Evolutionary conservation across 192 early-diverging fungal genomes (phyloP).

Genomic region (Polychytrium aggregatum): DNA sequence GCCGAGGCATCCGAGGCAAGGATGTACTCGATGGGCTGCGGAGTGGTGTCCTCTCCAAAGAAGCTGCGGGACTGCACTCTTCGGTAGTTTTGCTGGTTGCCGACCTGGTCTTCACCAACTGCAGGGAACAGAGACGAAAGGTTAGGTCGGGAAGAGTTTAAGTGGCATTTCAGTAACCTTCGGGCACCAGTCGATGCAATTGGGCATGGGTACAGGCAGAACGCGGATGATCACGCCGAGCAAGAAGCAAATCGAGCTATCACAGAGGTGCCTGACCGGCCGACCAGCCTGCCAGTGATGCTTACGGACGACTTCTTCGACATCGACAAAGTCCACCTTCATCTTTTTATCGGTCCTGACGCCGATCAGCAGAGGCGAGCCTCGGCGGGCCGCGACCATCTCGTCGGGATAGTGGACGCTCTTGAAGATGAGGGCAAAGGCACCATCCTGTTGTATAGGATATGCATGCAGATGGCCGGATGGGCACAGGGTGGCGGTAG

Average conservation of each 20-base stretch:
- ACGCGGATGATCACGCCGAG: too few relatives aligned
- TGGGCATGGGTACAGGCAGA: too few relatives aligned
- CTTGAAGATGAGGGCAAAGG: constrained; percentile 52
- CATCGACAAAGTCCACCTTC: constrained; percentile 57
- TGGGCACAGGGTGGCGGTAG: too few relatives aligned
- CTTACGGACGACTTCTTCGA: too few relatives aligned
- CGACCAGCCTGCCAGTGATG: too few relatives aligned
- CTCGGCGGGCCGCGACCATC: constrained; percentile 43
- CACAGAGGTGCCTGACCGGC: too few relatives aligned
- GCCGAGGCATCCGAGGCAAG: constrained; percentile 52
- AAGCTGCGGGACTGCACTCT: constrained; percentile 44
- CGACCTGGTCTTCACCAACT: too few relatives aligned
- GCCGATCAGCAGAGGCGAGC: constrained; percentile 54
- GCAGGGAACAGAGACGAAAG: neutral
- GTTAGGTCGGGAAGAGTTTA: too few relatives aligned
- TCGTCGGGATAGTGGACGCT: constrained; percentile 46
- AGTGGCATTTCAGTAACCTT: too few relatives aligned
- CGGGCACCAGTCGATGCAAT: too few relatives aligned
- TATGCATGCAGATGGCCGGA: neutral
- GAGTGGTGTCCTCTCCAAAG: constrained; percentile 42
- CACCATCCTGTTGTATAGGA: constrained; percentile 46
- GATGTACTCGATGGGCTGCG: constrained; percentile 49
- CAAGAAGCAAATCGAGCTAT: too few relatives aligned
- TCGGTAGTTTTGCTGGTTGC: constrained; percentile 27
- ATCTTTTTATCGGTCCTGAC: constrained; percentile 52